Base-by-base conservation (phyloP, 305 asterid genomes). In the Fraxinus paxiana region DNA sequence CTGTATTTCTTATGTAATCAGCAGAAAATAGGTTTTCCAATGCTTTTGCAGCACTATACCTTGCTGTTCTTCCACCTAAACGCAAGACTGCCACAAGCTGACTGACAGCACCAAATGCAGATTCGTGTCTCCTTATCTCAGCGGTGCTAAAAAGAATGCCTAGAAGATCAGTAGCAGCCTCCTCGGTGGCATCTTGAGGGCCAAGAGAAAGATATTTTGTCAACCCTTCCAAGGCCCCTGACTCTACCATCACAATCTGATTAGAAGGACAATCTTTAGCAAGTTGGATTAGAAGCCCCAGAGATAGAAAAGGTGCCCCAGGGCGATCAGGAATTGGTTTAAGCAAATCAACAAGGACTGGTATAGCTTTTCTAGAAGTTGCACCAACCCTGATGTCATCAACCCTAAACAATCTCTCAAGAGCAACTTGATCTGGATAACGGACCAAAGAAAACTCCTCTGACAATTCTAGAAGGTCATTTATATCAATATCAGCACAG, bases 241-340 rank as follows among this genome's bases (percentile, higher is more conserved):
- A 91, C 87, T 96, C 99, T 20, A 94, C 99, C 99, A 96, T 96
- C 78, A 87, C 94, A 75, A 90, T 85, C 86, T 96, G 97, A 87
- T 96, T 96, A 61, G 97, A 84, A 75, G 97, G 91, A 73, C 96
- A 96, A 73, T 93, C 98, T 78, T 81, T 90, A 34, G 97, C 94
- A 76, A 96, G 98, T 88, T 93, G 98, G 79, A 92, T 93, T 84
- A 96, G 91, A 83, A 94, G 90, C 77, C 99, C 98, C 65, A 96
- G 92, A 73, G 99, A 88, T 74, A 96, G 93, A 86, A 89, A 94
- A 76, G 99, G 98, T 48, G 99, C 99, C 59, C 98, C 98, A 18
- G 99, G 99, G 51, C 99, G 97, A 86, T 94, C 98, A 6, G 99
- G 99, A 83, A 94, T 92, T 76, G 99, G 99, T 80, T 96, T 96